Conservation (phyloP, 352 stramenopile species). For the Peronospora farinosa region DNA sequence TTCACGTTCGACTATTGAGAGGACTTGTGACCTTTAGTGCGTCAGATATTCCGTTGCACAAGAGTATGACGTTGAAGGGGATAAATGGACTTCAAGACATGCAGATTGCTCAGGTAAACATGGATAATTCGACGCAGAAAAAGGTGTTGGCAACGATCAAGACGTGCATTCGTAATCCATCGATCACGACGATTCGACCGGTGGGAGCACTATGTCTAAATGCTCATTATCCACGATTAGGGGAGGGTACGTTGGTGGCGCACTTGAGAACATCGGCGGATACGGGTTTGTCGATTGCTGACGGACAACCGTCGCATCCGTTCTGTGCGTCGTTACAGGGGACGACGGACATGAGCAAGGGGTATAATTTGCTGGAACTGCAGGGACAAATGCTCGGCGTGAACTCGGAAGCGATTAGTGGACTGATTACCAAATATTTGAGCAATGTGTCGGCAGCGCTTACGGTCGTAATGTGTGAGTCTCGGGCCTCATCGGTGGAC, state of each 20-base stretch:
- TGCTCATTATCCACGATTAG: slow-evolving; percentile 43
- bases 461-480: slow-evolving; percentile 53
- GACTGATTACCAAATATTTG: slow-evolving; percentile 72
- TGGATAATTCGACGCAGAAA: slow-evolving; percentile 53
- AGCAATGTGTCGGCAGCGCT: slow-evolving; percentile 49
- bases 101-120: slow-evolving; percentile 53
- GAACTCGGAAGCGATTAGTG: slow-evolving; percentile 60
- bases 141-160: slow-evolving; percentile 63
- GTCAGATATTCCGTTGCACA: slow-evolving; percentile 40
- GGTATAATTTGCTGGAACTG: slow-evolving; percentile 71
- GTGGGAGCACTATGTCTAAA: slow-evolving; percentile 63
- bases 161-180: slow-evolving; percentile 80
- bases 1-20: slow-evolving; percentile 48
- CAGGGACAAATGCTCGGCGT: slow-evolving; percentile 56
- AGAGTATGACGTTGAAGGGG: slow-evolving; percentile 49
- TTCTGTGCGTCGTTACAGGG: slow-evolving; percentile 37
- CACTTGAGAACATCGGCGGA: slow-evolving; percentile 38
- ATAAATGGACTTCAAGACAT: slow-evolving; percentile 62
- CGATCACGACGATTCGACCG: slow-evolving; percentile 54
- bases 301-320: slow-evolving; percentile 46
- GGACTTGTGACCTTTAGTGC: slow-evolving; percentile 48
- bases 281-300: slow-evolving; percentile 38
- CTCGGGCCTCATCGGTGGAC: slow-evolving; percentile 52
- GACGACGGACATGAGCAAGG: slow-evolving; percentile 28
- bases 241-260: slow-evolving; percentile 40